phyloP scores from a whole-genome alignment of 2,329 filamentous ascomycete species.

The Xylaria sp. region DNA sequence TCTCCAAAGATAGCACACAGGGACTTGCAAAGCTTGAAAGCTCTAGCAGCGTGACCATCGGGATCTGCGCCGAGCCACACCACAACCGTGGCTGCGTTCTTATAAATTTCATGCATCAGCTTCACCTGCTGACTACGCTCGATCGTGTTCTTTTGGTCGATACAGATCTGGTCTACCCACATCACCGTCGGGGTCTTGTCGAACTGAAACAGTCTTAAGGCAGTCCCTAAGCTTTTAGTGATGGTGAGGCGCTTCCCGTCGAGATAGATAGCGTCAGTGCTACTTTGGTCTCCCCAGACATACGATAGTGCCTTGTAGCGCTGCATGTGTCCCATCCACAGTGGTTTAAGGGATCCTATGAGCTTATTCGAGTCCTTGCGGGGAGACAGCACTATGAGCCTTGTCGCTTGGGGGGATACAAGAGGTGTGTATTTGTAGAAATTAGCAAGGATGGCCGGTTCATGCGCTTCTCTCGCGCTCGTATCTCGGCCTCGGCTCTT shows the following conservation, averaged over 20 bases:
- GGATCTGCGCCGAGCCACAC: constrained; percentile 28
- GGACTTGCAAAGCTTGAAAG: constrained; percentile 1
- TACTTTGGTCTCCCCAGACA: neutral
- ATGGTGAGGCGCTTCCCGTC: neutral
- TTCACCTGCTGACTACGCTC: constrained; percentile 43
- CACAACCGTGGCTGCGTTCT: constrained; percentile 34
- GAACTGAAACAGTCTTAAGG: neutral
- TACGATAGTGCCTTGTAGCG: neutral
- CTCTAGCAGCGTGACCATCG: constrained; percentile 1
- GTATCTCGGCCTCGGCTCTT: neutral
- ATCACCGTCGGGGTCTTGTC: constrained; percentile 12
- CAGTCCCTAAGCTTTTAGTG: neutral
- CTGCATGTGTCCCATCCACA: neutral
- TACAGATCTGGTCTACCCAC: constrained; percentile 47
- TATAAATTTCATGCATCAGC: constrained; percentile 44
- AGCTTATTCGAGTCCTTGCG: neutral
- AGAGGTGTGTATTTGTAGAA: neutral
- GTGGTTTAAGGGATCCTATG: neutral
- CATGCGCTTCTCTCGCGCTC: neutral
- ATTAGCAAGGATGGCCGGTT: neutral
- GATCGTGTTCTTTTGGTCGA: constrained; percentile 42
- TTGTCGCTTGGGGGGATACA: neutral
- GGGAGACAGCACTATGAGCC: neutral
- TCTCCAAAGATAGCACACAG: constrained; percentile 5
- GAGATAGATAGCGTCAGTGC: neutral